Conservation (phyloP, 148 eudicot species). For the Polygonum aviculare region DNA sequence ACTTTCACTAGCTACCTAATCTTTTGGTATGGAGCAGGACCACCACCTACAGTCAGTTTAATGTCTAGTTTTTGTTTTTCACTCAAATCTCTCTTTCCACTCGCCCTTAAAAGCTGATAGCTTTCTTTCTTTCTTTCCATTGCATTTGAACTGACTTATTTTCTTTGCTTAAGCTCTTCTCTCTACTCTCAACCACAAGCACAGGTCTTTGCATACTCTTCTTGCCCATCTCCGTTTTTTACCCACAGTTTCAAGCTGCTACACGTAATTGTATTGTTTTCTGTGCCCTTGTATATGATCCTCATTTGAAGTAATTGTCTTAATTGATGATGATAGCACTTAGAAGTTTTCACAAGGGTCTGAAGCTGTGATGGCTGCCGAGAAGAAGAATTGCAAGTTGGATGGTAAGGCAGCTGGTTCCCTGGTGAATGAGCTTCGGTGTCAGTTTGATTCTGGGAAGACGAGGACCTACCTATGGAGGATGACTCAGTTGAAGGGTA, state of each 20-base stretch:
- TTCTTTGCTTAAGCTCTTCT: not conserved
- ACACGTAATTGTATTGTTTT: too few species aligned
- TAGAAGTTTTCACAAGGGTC: not conserved
- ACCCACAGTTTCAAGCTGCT: too few species aligned
- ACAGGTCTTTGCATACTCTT: not conserved
- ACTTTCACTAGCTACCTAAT: not conserved
- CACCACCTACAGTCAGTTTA: not conserved
- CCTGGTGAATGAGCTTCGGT: conserved; percentile 43
- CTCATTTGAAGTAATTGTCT: not conserved
- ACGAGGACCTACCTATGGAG: conserved; percentile 59
- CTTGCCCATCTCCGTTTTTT: not conserved
- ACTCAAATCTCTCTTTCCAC: not conserved
- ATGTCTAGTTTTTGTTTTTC: not conserved
- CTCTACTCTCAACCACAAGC: not conserved
- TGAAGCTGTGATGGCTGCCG: conserved; percentile 13
- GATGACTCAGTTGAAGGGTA: conserved; percentile 34
- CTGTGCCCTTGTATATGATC: not conserved
- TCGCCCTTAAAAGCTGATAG: not conserved
- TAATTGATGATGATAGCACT: not conserved
- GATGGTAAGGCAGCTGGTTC: conserved; percentile 25
- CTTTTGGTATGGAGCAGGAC: not conserved
- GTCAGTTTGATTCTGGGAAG: conserved; percentile 35
- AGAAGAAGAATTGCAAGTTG: conserved; percentile 20
- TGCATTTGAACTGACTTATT: not conserved
- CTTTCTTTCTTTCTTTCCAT: not conserved